phyloP scores from a whole-genome alignment of 1,284 basidiomycete species.

The Microstroma glucosiphilum region DNA sequence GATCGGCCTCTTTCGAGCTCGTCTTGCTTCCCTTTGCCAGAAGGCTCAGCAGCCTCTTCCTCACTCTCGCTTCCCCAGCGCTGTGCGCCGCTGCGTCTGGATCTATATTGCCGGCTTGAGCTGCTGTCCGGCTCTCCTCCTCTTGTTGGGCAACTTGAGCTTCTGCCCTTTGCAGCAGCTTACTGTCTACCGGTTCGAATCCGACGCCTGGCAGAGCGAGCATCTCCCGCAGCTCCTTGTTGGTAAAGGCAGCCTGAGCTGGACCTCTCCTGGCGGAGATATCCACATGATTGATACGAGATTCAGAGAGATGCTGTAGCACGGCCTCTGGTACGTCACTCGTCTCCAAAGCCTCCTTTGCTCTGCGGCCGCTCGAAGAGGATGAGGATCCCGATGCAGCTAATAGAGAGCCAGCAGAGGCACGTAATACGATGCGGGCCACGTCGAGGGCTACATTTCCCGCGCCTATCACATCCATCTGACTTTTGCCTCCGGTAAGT shows the following conservation, averaged over 20 bases:
- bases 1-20: slow-evolving; percentile 21
- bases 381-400: not conserved
- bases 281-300: slow-evolving; percentile 65
- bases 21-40: slow-evolving; percentile 64
- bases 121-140: not conserved
- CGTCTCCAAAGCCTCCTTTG: slow-evolving; percentile 58
- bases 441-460: slow-evolving; percentile 95
- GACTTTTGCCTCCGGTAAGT: slow-evolving; percentile 38
- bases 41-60: slow-evolving; percentile 59
- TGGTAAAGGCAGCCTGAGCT: slow-evolving; percentile 82
- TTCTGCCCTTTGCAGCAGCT: slow-evolving; percentile 50
- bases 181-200: slow-evolving; percentile 55
- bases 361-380: slow-evolving; percentile 16
- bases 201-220: slow-evolving; percentile 67
- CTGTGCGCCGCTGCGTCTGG: slow-evolving; percentile 3
- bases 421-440: slow-evolving; percentile 74
- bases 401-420: slow-evolving; percentile 13
- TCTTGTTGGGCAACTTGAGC: slow-evolving; percentile 37
- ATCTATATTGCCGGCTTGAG: not conserved
- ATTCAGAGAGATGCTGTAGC: slow-evolving; percentile 64
- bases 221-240: slow-evolving; percentile 90
- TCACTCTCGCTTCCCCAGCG: slow-evolving; percentile 47
- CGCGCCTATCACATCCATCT: slow-evolving; percentile 83
- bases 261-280: slow-evolving; percentile 82
- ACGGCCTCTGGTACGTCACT: slow-evolving; percentile 78